Conservation (phyloP, 1,139 yeast species). For the Taphrina populina region DNA sequence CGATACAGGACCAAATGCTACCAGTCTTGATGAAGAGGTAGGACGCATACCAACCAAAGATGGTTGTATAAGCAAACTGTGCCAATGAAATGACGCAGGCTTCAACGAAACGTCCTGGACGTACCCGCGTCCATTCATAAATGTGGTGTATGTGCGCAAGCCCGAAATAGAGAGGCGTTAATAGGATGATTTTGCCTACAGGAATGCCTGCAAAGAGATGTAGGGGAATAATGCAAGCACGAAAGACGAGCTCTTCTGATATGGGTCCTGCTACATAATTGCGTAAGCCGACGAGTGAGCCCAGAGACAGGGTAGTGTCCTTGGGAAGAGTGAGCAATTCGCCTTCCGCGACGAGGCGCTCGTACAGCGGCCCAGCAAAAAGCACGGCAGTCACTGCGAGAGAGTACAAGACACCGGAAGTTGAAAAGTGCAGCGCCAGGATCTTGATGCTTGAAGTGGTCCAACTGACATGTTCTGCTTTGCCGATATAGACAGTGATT, state of each 20-base stretch:
- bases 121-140: slow-evolving; percentile 47
- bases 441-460: slow-evolving; percentile 37
- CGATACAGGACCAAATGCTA: slow-evolving; percentile 62
- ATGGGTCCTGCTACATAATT: slow-evolving; percentile 60
- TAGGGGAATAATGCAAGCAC: slow-evolving; percentile 59
- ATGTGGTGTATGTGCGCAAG: slow-evolving; percentile 92
- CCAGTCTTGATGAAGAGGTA: slow-evolving; percentile 56
- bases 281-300: slow-evolving; percentile 36
- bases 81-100: slow-evolving; percentile 50
- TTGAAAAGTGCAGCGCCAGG: slow-evolving; percentile 28
- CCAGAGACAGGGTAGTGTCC: slow-evolving; percentile 40
- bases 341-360: slow-evolving; percentile 46
- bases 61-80: slow-evolving; percentile 70
- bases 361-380: slow-evolving; percentile 62
- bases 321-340: slow-evolving; percentile 37
- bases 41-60: slow-evolving; percentile 77
- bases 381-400: slow-evolving; percentile 43
- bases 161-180: slow-evolving; percentile 75
- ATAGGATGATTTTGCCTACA: slow-evolving; percentile 44
- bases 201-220: slow-evolving; percentile 45
- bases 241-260: slow-evolving; percentile 81
- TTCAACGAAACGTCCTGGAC: slow-evolving; percentile 46
- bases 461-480: slow-evolving; percentile 41
- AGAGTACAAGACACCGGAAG: slow-evolving; percentile 40
- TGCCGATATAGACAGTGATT: slow-evolving; percentile 44